A percentile compares a stretch with the other conserved stretches of the same genome.
Conservation (phyloP, 2,329 filamentous ascomycete genomes). For the Bimuria novae-zelandiae region DNA sequence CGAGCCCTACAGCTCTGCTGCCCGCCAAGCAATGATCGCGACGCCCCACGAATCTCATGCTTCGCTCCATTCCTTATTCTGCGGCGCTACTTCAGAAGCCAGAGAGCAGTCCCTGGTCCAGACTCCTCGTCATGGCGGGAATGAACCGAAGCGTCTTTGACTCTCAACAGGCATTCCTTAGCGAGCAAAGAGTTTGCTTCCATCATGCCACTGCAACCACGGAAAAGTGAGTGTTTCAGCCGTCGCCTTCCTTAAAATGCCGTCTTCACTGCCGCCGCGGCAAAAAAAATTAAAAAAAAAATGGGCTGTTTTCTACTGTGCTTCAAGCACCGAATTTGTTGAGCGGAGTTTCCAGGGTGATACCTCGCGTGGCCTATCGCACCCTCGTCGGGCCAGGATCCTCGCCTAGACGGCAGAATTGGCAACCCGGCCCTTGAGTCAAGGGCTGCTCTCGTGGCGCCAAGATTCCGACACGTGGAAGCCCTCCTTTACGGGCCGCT, state of each 20-base stretch:
- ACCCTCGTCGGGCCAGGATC: too few species aligned
- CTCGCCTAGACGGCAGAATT: slow-evolving; percentile 27
- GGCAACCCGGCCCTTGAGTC: slow-evolving; percentile 27
- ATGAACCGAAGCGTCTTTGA: not conserved
- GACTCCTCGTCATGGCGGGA: not conserved
- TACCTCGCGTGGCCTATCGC: slow-evolving; percentile 16
- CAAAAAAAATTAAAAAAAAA: too few species aligned
- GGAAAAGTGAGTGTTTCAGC: slow-evolving; percentile 16
- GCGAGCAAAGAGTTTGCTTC: too few species aligned
- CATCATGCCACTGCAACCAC: too few species aligned
- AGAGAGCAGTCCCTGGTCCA: not conserved
- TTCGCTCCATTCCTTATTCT: not conserved
- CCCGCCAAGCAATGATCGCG: not conserved
- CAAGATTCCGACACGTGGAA: slow-evolving; percentile 38
- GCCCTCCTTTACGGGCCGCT: slow-evolving; percentile 37
- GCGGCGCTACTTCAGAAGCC: not conserved
- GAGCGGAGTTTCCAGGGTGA: slow-evolving; percentile 14
- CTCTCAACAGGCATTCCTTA: too few species aligned
- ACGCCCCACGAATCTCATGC: not conserved
- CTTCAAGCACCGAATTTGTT: slow-evolving; percentile 14
- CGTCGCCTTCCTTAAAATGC: slow-evolving; percentile 18
- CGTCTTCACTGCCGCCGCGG: slow-evolving; percentile 23
- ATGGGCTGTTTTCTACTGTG: slow-evolving; percentile 19
- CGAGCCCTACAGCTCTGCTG: not conserved
- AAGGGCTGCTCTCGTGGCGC: slow-evolving; percentile 29